Base-by-base conservation (phyloP, 176 grass and related monocot species). In the Musa schizocarpa region DNA sequence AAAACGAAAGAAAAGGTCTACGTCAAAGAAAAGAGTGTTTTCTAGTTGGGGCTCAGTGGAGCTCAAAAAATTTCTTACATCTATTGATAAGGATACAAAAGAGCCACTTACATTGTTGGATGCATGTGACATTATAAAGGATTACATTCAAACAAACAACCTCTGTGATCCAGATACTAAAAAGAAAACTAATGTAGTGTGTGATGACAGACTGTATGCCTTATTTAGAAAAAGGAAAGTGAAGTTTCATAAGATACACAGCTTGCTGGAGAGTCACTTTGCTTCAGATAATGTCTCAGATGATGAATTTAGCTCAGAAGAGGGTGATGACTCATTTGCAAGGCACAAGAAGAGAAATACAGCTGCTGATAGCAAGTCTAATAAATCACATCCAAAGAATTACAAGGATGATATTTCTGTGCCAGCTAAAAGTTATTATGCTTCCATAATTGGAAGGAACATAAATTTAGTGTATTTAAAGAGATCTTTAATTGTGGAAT, bases 31-130 rank as follows among this genome's bases (percentile, higher is more conserved):
- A 69, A 90, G 66, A 80, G 81, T 73, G 53, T 98, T 80, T 82
- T 64, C 80, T 76, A 85, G 80, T 43, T 98, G 94, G 94, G 94
- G 69, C 68, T 89, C 94, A 12, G 55, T 80, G 80, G 75, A 98
- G 80, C 78, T 98, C 14, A 86, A 80, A 68, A 75, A 43, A 53
- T 98, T 98, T 78, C 71, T 98, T 77, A 73, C 80, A 52, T 82
- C 63, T 81, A 71, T 86, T 55, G 90, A 86, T 48, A 91, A 86
- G 80, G 73, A 87, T 77, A 77, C 82, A 14, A 53, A 77, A 73
- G 71, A 82, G 72, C 65, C 90, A 78, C 67, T 98, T 65, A 83
- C 85, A 48, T 80, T 89, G 69, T 75, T 54, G 11, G 76, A 77
- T 83, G 66, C 82, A 81, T 68, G 66, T 86, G 76, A 51, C 76